phyloP scores from a whole-genome alignment of 805 yeast genomes.

The Saccharomyces paradoxus region DNA sequence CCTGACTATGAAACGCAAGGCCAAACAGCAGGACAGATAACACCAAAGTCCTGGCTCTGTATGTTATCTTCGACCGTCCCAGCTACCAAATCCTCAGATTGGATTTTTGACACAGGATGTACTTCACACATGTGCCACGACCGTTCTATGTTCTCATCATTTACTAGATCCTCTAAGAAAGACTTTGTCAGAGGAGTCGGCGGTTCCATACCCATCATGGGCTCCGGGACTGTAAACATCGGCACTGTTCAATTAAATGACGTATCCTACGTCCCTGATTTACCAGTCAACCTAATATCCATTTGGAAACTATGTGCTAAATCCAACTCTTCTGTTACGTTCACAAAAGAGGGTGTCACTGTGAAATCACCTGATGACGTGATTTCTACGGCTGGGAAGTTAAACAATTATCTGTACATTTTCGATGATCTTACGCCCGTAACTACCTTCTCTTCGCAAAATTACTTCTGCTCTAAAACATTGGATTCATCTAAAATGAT shows the following conservation, averaged over 20 bases:
- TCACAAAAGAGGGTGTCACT: too few relatives aligned
- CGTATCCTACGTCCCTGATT: conserved; percentile 3
- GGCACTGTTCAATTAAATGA: neutral
- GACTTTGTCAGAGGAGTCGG: conserved; percentile 2
- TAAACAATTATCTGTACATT: too few relatives aligned
- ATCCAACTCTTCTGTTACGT: neutral
- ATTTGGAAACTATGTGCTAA: neutral
- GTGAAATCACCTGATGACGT: too few relatives aligned
- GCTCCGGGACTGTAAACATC: conserved; percentile 1
- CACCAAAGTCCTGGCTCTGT: too few relatives aligned
- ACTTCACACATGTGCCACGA: conserved; percentile 3
- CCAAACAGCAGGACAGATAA: too few relatives aligned
- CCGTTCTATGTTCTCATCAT: neutral
- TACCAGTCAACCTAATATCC: conserved; percentile 2
- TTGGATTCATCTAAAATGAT: too few relatives aligned
- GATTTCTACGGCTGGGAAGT: conserved; percentile 2
- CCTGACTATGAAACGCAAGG: too few relatives aligned
- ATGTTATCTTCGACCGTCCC: too few relatives aligned
- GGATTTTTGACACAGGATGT: conserved; percentile 6
- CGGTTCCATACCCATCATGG: conserved; percentile 1
- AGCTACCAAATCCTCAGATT: neutral
- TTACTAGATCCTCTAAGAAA: neutral
- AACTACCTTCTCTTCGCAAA: too few relatives aligned
- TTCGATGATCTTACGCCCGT: too few relatives aligned
- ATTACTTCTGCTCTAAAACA: too few relatives aligned